A percentile compares a stretch with the other conserved stretches of the same genome.
Evolutionary conservation across 164 flowering plant genomes (phyloP).

Genomic region (Protea cynaroides): DNA sequence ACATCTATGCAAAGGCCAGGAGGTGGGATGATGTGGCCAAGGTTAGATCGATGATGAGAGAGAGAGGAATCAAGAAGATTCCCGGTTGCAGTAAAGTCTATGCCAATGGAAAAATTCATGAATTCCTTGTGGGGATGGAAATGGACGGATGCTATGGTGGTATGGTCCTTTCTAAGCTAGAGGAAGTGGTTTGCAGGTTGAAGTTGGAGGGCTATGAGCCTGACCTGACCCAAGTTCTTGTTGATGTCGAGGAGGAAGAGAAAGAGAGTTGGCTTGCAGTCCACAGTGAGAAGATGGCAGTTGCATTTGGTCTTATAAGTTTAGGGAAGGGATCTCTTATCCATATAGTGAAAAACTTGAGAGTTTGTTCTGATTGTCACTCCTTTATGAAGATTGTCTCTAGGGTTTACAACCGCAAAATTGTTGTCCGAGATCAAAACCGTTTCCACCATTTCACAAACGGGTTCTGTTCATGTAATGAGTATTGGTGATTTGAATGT

Average conservation of each 20-base stretch:
- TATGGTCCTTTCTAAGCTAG: slow-evolving; percentile 14
- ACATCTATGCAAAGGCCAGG: slow-evolving; percentile 23
- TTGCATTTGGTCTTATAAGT: slow-evolving; percentile 24
- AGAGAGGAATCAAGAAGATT: slow-evolving; percentile 19
- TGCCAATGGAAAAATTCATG: slow-evolving; percentile 10
- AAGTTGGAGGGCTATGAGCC: slow-evolving; percentile 24
- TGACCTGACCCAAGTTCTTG: slow-evolving; percentile 20
- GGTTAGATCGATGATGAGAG: slow-evolving; percentile 20
- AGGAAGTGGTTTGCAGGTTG: slow-evolving; percentile 15
- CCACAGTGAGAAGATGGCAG: slow-evolving; percentile 27
- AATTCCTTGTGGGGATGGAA: slow-evolving; percentile 19
- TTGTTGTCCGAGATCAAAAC: slow-evolving; percentile 23
- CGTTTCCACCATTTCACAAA: slow-evolving; percentile 27
- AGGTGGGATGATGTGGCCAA: slow-evolving; percentile 20
- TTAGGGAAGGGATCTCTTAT: slow-evolving; percentile 9
- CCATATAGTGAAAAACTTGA: slow-evolving; percentile 26
- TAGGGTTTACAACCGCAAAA: slow-evolving; percentile 10
- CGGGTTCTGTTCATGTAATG: slow-evolving; percentile 28
- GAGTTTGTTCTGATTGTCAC: slow-evolving; percentile 25
- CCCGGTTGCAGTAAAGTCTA: slow-evolving; percentile 25
- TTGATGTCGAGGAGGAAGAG: slow-evolving; percentile 22
- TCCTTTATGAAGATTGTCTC: slow-evolving; percentile 17
- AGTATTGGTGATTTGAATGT: slow-evolving; percentile 18
- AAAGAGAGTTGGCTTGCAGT: slow-evolving; percentile 14
- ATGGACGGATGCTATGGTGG: slow-evolving; percentile 1